Evolutionary conservation across 1,284 basidiomycete species (phyloP).

Genomic region (Cryptococcus sp.): DNA sequence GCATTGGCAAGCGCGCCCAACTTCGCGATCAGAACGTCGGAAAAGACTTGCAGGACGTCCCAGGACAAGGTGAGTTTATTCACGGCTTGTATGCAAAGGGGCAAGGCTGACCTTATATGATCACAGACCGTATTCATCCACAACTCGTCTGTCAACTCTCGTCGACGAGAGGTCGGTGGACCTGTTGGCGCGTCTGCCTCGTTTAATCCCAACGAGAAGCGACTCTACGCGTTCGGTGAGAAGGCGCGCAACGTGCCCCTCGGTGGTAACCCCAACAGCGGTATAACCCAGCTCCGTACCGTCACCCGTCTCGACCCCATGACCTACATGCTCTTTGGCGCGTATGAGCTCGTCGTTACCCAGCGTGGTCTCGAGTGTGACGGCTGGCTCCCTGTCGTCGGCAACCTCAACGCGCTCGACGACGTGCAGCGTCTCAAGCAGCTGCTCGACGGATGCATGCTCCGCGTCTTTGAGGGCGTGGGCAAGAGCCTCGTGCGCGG

Average conservation of each 20-base stretch:
- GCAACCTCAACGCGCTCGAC: conserved; percentile 72
- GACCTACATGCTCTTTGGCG: conserved; percentile 90
- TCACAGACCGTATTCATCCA: conserved; percentile 60
- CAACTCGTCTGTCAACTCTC: conserved; percentile 80
- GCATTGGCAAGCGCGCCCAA: conserved; percentile 88
- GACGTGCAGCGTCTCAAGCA: conserved; percentile 79
- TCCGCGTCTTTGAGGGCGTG: conserved; percentile 88
- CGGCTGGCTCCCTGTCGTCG: conserved; percentile 82
- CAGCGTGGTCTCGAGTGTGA: conserved; percentile 78
- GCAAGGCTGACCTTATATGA: background rate
- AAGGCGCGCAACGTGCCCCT: conserved; percentile 66
- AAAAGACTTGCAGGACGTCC: conserved; percentile 70
- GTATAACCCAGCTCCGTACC: conserved; percentile 58
- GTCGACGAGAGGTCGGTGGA: conserved; percentile 59
- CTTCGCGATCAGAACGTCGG: conserved; percentile 78
- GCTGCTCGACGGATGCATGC: conserved; percentile 78
- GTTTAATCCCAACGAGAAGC: conserved; percentile 59
- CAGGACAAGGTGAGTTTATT: conserved; percentile 73
- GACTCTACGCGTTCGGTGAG: conserved; percentile 80
- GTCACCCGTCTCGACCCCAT: conserved; percentile 87
- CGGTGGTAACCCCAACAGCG: conserved; percentile 34
- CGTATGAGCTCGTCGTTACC: conserved; percentile 67
- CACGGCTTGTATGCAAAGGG: too few species aligned
- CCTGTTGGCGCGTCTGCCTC: conserved; percentile 52
- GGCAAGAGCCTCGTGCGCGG: conserved; percentile 44